A percentile compares a stretch with the other conserved stretches of the same genome.
Conservation (phyloP, 345 rosid species). For the Citrus hindsii region DNA sequence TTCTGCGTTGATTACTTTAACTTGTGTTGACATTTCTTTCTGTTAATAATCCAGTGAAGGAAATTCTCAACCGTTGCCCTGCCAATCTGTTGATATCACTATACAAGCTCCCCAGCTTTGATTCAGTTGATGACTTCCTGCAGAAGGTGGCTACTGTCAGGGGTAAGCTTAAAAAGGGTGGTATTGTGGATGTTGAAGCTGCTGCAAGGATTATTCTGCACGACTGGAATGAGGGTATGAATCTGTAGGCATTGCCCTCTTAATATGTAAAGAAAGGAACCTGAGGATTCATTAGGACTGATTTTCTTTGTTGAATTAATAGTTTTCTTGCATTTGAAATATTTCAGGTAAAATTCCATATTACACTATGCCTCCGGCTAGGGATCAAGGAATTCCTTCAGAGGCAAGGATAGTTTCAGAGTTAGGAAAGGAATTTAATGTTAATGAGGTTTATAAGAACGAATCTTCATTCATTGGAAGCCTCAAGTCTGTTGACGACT, state of each 20-base stretch:
- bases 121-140: conserved; percentile 81
- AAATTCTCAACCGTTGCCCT: conserved; percentile 82
- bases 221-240: conserved; percentile 86
- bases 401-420: conserved; percentile 72
- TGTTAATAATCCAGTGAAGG: conserved; percentile 56
- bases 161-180: conserved; percentile 97
- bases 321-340: conserved; percentile 5
- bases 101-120: conserved; percentile 72
- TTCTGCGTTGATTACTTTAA: not conserved
- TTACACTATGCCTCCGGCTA: conserved; percentile 78
- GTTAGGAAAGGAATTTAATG: conserved; percentile 72
- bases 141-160: conserved; percentile 84
- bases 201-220: conserved; percentile 86
- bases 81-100: conserved; percentile 58
- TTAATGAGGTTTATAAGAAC: conserved; percentile 75
- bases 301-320: not conserved
- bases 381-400: conserved; percentile 63
- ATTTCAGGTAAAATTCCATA: conserved; percentile 83
- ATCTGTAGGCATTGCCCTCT: not conserved
- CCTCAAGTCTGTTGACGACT: conserved; percentile 67
- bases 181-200: conserved; percentile 80
- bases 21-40: conserved; percentile 13
- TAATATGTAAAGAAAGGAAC: not conserved
- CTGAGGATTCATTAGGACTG: not conserved
- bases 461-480: conserved; percentile 90